These are phyloP conservation scores for Exophiala oligosperma DNA, from an alignment of 2,329 filamentous ascomycete species.

Conservation along the genomic window DNA sequence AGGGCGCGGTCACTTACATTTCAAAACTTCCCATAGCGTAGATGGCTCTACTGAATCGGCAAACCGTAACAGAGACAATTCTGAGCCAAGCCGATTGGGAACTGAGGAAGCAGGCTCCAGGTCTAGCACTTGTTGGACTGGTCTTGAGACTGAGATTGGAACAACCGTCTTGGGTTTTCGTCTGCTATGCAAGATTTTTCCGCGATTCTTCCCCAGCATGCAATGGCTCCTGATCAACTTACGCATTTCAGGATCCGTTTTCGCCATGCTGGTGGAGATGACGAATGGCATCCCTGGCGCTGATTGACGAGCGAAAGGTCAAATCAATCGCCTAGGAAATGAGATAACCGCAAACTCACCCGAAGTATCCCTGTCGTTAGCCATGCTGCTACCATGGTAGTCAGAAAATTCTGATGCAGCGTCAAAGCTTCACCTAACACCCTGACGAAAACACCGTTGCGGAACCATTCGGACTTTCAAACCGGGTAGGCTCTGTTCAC, in stretches of 20 bases:
- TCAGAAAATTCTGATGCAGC: background rate
- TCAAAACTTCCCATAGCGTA: constrained; percentile 29
- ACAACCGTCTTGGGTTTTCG: background rate
- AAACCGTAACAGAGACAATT: constrained; percentile 31
- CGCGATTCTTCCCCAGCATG: constrained; percentile 46
- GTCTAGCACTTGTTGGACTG: background rate
- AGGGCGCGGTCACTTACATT: constrained; percentile 30
- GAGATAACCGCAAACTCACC: background rate
- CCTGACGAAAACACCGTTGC: background rate
- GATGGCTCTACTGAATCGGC: constrained; percentile 33
- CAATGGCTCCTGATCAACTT: constrained; percentile 44
- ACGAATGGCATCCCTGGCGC: constrained; percentile 33
- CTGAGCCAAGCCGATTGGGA: constrained; percentile 12
- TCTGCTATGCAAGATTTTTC: constrained; percentile 24
- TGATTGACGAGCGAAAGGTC: background rate
- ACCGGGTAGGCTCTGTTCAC: background rate
- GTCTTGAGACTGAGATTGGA: background rate
- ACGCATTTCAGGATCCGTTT: constrained; percentile 34
- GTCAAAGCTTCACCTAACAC: background rate
- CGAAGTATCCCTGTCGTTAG: background rate
- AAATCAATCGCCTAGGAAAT: background rate
- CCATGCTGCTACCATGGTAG: background rate
- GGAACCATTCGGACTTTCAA: background rate
- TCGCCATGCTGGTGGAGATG: constrained; percentile 32
- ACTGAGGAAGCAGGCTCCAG: background rate